phyloP scores from a whole-genome alignment of 2,329 filamentous ascomycete genomes.

The Diaporthe sp. region DNA sequence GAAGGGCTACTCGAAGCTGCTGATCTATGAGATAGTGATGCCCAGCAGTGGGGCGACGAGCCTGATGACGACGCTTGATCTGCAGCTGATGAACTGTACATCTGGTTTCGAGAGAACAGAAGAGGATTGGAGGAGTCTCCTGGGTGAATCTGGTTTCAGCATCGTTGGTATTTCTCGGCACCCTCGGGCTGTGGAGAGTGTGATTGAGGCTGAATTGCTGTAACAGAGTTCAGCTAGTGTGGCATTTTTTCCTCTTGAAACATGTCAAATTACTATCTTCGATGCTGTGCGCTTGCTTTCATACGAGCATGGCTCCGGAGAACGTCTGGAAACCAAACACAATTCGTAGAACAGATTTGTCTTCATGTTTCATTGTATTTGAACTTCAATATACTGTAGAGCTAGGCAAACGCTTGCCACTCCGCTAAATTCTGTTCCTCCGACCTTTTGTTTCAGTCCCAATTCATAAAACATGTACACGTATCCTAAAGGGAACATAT shows the following conservation, averaged over 20 bases:
- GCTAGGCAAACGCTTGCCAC: no score
- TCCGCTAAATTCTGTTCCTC: neutral
- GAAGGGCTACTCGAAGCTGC: conserved; percentile 53
- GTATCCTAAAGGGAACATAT: neutral
- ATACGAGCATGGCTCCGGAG: no score
- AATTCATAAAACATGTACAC: neutral
- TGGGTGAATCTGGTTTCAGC: conserved; percentile 47
- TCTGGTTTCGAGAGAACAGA: conserved; percentile 51
- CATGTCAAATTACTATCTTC: no score
- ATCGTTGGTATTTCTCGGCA: conserved; percentile 45
- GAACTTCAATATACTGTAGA: neutral
- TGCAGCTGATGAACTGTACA: conserved; percentile 52
- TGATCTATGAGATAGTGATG: conserved; percentile 56
- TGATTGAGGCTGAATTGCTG: conserved; percentile 5
- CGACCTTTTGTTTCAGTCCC: neutral
- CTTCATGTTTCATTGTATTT: neutral
- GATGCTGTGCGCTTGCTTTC: no score
- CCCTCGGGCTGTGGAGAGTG: conserved; percentile 10
- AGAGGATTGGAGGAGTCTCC: conserved; percentile 47
- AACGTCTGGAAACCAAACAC: neutral
- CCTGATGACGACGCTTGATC: conserved; percentile 51
- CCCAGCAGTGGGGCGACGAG: conserved; percentile 50
- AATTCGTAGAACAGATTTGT: neutral
- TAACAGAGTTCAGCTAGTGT: neutral
- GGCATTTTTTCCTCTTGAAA: no score